These are phyloP conservation scores for Galeopsis tetrahit DNA, from an alignment of 257 asterid species.

Conservation along the genomic window DNA sequence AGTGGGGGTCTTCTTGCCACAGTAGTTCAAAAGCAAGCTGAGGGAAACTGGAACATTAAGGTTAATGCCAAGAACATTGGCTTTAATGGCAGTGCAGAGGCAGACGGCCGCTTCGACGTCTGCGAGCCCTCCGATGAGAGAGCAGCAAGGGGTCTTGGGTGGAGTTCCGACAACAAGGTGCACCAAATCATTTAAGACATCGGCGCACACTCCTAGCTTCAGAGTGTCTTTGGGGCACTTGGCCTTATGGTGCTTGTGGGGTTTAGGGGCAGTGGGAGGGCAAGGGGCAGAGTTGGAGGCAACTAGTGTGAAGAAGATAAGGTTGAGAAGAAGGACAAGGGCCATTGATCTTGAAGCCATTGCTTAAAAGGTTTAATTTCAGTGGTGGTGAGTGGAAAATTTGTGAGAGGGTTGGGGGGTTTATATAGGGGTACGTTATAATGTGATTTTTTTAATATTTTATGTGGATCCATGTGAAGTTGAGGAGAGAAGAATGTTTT, in stretches of 20 bases:
- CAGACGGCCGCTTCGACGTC: constrained; percentile 7
- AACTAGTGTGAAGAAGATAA: constrained; percentile 41
- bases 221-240: constrained; percentile 47
- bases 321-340: constrained; percentile 36
- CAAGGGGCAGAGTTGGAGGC: constrained; percentile 22
- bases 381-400: not conserved
- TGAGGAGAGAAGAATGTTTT: not conserved
- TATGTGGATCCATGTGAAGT: not conserved
- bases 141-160: constrained; percentile 9
- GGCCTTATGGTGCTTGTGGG: constrained; percentile 13
- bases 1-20: not conserved
- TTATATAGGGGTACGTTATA: not conserved
- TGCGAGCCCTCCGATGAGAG: not conserved
- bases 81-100: constrained; percentile 10
- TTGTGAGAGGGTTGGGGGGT: not conserved
- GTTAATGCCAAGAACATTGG: constrained; percentile 9
- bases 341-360: constrained; percentile 39
- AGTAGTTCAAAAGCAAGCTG: not conserved
- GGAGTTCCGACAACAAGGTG: constrained; percentile 27
- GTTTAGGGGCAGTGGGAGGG: constrained; percentile 18
- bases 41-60: constrained; percentile 1
- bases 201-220: constrained; percentile 44
- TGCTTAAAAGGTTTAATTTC: too few relatives aligned
- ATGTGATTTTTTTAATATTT: not conserved
- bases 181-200: constrained; percentile 40